These are phyloP conservation scores for Fomitopsis pulvina DNA, from an alignment of 768 basidiomycete species.

Conservation along the genomic window DNA sequence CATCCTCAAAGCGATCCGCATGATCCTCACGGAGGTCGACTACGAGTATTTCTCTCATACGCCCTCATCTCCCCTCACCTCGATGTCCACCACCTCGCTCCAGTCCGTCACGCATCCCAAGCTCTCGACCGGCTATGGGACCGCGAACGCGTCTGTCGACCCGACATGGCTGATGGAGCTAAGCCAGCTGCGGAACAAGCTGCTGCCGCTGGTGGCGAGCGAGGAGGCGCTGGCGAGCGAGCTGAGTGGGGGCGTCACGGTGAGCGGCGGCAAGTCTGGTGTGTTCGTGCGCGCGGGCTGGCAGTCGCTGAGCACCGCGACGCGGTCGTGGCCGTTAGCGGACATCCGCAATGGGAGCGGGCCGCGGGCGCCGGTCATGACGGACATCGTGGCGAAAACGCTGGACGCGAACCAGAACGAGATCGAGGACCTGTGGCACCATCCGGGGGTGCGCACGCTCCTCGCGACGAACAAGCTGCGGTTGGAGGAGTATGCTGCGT, in stretches of 20 bases:
- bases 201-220: slow-evolving; percentile 59
- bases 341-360: slow-evolving; percentile 27
- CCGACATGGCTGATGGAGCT: slow-evolving; percentile 39
- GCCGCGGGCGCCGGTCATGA: slow-evolving; percentile 31
- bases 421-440: slow-evolving; percentile 62
- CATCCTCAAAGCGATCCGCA: slow-evolving; percentile 65
- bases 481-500: slow-evolving; percentile 70
- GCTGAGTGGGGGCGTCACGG: slow-evolving; percentile 56
- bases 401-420: slow-evolving; percentile 43
- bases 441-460: slow-evolving; percentile 56
- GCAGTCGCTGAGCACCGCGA: slow-evolving; percentile 52
- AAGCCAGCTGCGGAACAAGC: slow-evolving; percentile 41
- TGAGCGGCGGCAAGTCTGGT: slow-evolving; percentile 53
- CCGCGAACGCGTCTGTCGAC: slow-evolving; percentile 19
- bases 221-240: slow-evolving; percentile 66
- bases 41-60: slow-evolving; percentile 35
- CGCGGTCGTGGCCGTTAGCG: slow-evolving; percentile 33
- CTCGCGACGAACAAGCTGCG: slow-evolving; percentile 51
- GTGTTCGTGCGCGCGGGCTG: slow-evolving; percentile 69
- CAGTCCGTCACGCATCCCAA: slow-evolving; percentile 10
- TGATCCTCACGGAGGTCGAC: slow-evolving; percentile 68
- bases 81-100: slow-evolving; percentile 13
- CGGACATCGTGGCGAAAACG: slow-evolving; percentile 49
- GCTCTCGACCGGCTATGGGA: slow-evolving; percentile 21
- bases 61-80: slow-evolving; percentile 9